phyloP scores from a whole-genome alignment of 2,329 filamentous ascomycete genomes.

The Hirsutella thompsonii region DNA sequence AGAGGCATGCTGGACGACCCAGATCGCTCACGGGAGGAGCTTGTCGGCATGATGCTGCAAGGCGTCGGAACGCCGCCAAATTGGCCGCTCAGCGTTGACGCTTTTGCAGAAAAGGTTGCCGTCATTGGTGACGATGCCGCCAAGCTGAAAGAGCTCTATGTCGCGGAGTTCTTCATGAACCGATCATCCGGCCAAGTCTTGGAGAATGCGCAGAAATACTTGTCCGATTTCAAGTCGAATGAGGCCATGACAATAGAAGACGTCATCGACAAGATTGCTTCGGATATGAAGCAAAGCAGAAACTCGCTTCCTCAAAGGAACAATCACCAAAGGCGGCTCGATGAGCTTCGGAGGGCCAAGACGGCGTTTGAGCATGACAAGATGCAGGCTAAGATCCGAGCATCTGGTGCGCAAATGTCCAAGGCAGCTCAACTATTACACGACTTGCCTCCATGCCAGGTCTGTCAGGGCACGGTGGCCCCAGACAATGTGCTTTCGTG shows the following conservation, averaged over 20 bases:
- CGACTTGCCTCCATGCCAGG: constrained; percentile 24
- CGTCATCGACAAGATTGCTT: constrained; percentile 19
- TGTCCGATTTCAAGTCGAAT: constrained; percentile 20
- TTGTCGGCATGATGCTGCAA: constrained; percentile 22
- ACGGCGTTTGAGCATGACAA: constrained; percentile 34
- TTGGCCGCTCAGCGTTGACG: constrained; percentile 20
- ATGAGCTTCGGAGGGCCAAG: constrained; percentile 34
- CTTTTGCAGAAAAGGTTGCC: constrained; percentile 19
- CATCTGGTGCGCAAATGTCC: constrained; percentile 14
- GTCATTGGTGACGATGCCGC: constrained; percentile 16
- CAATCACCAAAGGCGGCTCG: constrained; percentile 23
- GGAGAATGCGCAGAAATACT: constrained; percentile 23
- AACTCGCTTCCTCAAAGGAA: constrained; percentile 22
- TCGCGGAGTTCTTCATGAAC: constrained; percentile 28
- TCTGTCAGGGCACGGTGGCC: constrained; percentile 22
- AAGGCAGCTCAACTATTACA: constrained; percentile 19
- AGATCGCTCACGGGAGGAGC: constrained; percentile 21
- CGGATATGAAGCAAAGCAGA: constrained; percentile 16
- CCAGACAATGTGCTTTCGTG: constrained; percentile 26
- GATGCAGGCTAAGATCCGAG: constrained; percentile 22
- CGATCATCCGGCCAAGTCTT: constrained; percentile 17
- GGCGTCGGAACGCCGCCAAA: constrained; percentile 20
- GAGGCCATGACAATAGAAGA: constrained; percentile 17
- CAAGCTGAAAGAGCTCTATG: constrained; percentile 24
- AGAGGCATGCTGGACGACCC: constrained; percentile 23